Evolutionary conservation across 164 flowering plant genomes (phyloP).

Genomic region (Stephania cephalantha): DNA sequence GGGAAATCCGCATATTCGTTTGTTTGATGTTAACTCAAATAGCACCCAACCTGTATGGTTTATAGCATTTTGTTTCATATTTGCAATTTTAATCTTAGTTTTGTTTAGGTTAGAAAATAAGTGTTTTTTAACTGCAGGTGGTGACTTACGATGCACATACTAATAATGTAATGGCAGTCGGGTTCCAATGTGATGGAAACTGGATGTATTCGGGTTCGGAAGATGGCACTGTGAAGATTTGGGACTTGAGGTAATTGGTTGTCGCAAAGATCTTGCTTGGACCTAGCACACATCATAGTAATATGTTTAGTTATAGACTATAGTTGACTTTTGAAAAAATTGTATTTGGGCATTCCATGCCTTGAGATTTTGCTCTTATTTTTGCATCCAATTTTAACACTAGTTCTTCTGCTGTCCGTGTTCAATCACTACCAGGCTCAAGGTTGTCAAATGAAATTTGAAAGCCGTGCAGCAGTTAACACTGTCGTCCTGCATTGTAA

Average conservation of each 20-base stretch:
- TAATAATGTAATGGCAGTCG: conserved; percentile 94
- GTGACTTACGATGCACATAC: conserved; percentile 95
- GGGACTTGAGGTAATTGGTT: conserved; percentile 81
- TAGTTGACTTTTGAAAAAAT: not conserved
- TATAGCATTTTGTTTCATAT: not conserved
- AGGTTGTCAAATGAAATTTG: conserved; percentile 96
- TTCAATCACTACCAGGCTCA: conserved; percentile 56
- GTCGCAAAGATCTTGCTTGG: not conserved
- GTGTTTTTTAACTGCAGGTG: conserved; percentile 38
- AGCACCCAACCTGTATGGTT: conserved; percentile 77
- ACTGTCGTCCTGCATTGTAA: conserved; percentile 97
- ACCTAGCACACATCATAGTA: no score
- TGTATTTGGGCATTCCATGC: no score
- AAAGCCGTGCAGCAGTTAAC: conserved; percentile 98
- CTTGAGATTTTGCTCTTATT: no score
- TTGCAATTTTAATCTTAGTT: not conserved
- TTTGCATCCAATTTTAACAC: not conserved
- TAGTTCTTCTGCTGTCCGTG: not conserved
- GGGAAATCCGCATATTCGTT: conserved; percentile 93
- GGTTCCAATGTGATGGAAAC: conserved; percentile 96
- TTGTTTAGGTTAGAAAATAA: not conserved
- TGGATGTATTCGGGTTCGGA: conserved; percentile 99
- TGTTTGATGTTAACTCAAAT: conserved; percentile 82
- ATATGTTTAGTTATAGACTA: not conserved
- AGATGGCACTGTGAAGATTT: conserved; percentile 97